Conservation (phyloP, 768 basidiomycete species). For the Suillus tomentosus region DNA sequence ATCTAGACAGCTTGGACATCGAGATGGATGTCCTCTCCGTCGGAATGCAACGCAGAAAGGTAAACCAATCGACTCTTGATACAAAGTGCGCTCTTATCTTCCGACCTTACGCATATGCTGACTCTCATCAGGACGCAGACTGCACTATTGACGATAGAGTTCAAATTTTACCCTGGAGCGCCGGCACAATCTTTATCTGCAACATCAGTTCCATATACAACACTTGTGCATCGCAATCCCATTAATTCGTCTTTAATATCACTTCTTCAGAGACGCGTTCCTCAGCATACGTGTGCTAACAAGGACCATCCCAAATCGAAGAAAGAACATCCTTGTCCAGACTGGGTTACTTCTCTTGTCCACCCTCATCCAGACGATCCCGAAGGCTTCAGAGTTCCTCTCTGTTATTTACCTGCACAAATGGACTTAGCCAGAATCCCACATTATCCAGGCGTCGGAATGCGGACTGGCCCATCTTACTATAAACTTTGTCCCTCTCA, state of each 20-base stretch:
- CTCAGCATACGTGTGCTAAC: constrained; percentile 20
- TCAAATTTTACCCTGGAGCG: constrained; percentile 62
- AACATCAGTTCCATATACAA: constrained; percentile 43
- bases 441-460: constrained; percentile 2
- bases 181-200: constrained; percentile 41
- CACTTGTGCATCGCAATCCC: constrained; percentile 68
- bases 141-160: constrained; percentile 71
- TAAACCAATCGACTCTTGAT: constrained; percentile 86
- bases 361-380: constrained; percentile 56
- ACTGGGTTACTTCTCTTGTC: constrained; percentile 59
- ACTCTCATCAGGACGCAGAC: constrained; percentile 57
- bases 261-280: constrained; percentile 49
- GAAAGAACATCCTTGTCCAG: constrained; percentile 46
- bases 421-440: constrained; percentile 27
- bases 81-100: constrained; percentile 56
- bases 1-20: constrained; percentile 68
- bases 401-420: constrained; percentile 59
- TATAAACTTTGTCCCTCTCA: constrained; percentile 57
- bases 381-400: constrained; percentile 55
- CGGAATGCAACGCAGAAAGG: constrained; percentile 79
- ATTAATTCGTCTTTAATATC: constrained; percentile 49
- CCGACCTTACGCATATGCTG: constrained; percentile 14
- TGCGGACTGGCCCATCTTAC: constrained; percentile 34
- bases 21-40: constrained; percentile 74
- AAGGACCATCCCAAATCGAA: constrained; percentile 42